Percentiles rank a stretch among this genome's conserved stretches.
These are phyloP conservation scores for Bigelowiella natans DNA, from an alignment of 78 protist species.

Conservation along the genomic window DNA sequence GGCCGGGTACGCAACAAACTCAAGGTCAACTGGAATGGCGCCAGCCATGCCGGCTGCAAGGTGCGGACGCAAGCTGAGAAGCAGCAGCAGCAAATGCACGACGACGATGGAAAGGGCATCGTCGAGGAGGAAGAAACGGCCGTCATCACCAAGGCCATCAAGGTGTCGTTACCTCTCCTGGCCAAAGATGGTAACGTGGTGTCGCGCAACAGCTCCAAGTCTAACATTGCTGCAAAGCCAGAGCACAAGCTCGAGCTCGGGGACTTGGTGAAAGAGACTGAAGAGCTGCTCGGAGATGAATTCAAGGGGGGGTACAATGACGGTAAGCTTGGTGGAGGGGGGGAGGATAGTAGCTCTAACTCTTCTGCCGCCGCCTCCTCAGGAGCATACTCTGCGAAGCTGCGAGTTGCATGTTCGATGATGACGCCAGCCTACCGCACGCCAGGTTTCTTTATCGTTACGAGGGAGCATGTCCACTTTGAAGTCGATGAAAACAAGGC, in stretches of 20 bases:
- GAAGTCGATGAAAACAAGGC: not conserved
- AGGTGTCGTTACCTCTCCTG: not conserved
- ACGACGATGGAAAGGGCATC: not conserved
- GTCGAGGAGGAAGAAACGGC: not conserved
- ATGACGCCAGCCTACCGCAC: not conserved
- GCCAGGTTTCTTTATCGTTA: not conserved
- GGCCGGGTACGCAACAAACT: not conserved
- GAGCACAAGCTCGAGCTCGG: too few species aligned
- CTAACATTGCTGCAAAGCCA: too few species aligned
- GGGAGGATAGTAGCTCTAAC: too few species aligned
- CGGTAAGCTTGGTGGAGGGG: too few species aligned
- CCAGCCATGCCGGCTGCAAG: not conserved
- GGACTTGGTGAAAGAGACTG: too few species aligned
- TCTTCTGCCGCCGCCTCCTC: too few species aligned
- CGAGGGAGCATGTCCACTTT: not conserved
- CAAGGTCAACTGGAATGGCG: not conserved
- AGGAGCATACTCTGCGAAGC: too few species aligned
- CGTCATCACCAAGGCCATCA: not conserved
- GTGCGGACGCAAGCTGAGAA: not conserved
- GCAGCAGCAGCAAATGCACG: not conserved
- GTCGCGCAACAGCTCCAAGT: too few species aligned
- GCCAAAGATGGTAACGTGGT: too few species aligned
- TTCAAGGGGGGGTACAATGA: too few species aligned
- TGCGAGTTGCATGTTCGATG: not conserved
- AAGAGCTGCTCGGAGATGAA: too few species aligned